Percentiles rank a stretch among this genome's conserved stretches.
phyloP scores from a whole-genome alignment of 768 basidiomycete genomes.

The Leccinum broughii region DNA sequence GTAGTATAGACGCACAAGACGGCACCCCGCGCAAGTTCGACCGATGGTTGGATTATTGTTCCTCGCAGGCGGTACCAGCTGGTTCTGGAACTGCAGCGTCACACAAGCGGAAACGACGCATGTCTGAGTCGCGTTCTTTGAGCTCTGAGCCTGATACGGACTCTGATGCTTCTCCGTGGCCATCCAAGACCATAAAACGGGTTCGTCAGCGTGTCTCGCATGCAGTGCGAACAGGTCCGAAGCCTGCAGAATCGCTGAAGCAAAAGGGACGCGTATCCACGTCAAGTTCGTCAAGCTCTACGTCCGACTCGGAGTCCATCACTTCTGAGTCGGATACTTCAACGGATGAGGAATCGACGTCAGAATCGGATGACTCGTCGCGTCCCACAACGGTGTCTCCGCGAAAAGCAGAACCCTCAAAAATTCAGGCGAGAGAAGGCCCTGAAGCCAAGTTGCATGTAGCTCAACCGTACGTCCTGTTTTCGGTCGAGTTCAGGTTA shows the following conservation, averaged over 20 bases:
- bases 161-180: slow-evolving; percentile 17
- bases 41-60: background rate
- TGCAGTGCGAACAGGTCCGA: background rate
- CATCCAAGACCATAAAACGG: background rate
- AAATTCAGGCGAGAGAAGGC: slow-evolving; percentile 15
- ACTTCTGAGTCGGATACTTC: slow-evolving; percentile 26
- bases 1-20: slow-evolving; percentile 20
- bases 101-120: slow-evolving; percentile 30
- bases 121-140: slow-evolving; percentile 16
- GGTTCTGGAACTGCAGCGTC: background rate
- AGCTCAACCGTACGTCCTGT: slow-evolving; percentile 8
- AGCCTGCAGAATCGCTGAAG: slow-evolving; percentile 11
- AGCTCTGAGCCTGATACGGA: slow-evolving; percentile 25
- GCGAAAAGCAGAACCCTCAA: slow-evolving; percentile 9
- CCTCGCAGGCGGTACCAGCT: background rate
- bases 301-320: slow-evolving; percentile 24
- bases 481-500: background rate
- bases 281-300: slow-evolving; percentile 19
- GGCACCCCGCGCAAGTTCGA: background rate
- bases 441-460: slow-evolving; percentile 3
- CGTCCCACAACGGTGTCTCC: background rate
- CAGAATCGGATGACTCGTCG: slow-evolving; percentile 12
- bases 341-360: slow-evolving; percentile 17
- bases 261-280: slow-evolving; percentile 26
- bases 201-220: background rate